Base-by-base conservation (phyloP, 257 asterid species). In the Solanum sitiens region DNA sequence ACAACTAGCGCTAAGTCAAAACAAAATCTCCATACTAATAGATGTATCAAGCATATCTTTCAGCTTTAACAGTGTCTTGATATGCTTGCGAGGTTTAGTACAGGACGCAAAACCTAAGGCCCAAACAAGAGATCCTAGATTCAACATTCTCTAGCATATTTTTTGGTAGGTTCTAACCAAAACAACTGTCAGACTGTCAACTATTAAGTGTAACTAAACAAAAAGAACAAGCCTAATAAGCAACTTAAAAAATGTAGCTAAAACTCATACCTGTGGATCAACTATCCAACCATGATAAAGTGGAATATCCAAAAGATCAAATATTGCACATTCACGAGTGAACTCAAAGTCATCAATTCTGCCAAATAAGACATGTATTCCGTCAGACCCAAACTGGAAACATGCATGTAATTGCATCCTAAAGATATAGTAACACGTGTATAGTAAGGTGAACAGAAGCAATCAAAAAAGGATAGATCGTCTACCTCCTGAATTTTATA, bases 211-310 rank as follows among this genome's bases (percentile, higher is more conserved):
- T 39, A 76, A 7, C 30, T 40, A 42, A 42, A 42, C 59, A 76
- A 76, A 76, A 76, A 33, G 37, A 76, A 42, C 59, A 40, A 4
- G 83, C 83, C 23, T 40, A 12, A 40, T 76, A 76, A 84, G 79
- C 39, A 61, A 53, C 61, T 50, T n/a, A 86, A 27, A 30, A 25
- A 30, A 35, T 18, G 83, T n/a, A 71, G 70, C 83, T 11, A 30
- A 59, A 86, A 67, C 85, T 39, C 92, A 88, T 93, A 95, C 99
- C 98, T 96, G 99, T 2, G 98, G 95, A 89, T 97, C 99, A 92
- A 96, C 95, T 88, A 97, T 97, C 99, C 99, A 97, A 85, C 99
- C 99, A 88, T 97, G 99, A 92, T 96, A 96, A 83, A 97, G 99
- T 44, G 99, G 99, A 92, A 97, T 95, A 89, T 94, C 98, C 95